These are phyloP conservation scores for Komagataella ulmi DNA, from an alignment of 805 yeast species.

Conservation along the genomic window DNA sequence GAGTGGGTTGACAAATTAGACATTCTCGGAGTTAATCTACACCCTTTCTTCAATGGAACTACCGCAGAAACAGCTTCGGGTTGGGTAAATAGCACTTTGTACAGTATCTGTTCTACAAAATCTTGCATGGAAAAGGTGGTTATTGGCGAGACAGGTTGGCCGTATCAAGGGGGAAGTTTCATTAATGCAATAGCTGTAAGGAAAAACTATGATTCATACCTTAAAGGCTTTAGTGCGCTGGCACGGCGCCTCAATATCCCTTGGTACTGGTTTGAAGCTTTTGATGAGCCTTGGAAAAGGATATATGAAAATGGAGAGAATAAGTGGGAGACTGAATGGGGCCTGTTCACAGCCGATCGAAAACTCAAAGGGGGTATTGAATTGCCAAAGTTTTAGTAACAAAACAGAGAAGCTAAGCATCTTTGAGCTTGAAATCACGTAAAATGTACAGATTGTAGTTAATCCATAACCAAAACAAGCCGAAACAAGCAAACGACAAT, in stretches of 20 bases:
- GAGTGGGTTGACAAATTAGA: constrained; percentile 32
- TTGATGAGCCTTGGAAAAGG: constrained; percentile 61
- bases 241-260: constrained; percentile 16
- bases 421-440: neutral
- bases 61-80: constrained; percentile 28
- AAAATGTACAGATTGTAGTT: constrained; percentile 26
- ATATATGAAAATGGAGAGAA: constrained; percentile 32
- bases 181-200: constrained; percentile 32
- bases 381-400: constrained; percentile 22
- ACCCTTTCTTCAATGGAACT: constrained; percentile 58
- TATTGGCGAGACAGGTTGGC: constrained; percentile 66
- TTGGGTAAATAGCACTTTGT: constrained; percentile 38
- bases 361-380: constrained; percentile 26
- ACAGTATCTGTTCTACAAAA: neutral
- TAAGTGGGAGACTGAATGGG: constrained; percentile 66
- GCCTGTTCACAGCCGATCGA: constrained; percentile 38
- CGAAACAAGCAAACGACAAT: constrained; percentile 65
- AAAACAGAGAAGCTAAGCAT: neutral
- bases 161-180: constrained; percentile 42
- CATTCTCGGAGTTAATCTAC: constrained; percentile 47
- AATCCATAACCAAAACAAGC: constrained; percentile 73
- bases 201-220: neutral
- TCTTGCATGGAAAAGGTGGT: constrained; percentile 16
- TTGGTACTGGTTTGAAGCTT: constrained; percentile 58
- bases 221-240: neutral